Percentiles rank a stretch among this genome's conserved stretches.
phyloP scores from a whole-genome alignment of 139 green algal genomes.

The Monoraphidium neglectum region DNA sequence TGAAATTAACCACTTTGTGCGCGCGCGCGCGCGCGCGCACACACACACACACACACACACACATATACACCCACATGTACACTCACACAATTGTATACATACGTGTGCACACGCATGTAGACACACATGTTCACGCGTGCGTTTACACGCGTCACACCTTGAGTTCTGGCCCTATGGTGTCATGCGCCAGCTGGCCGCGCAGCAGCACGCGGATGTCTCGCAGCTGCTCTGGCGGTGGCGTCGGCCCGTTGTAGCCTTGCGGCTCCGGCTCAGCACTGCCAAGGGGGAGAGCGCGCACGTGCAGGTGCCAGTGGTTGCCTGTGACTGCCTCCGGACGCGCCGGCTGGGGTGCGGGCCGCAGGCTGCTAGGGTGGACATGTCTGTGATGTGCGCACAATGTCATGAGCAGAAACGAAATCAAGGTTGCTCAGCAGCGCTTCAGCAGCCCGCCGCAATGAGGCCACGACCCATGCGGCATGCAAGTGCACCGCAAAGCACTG shows the following conservation, averaged over 20 bases:
- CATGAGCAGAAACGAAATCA: too few species aligned
- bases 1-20: background rate
- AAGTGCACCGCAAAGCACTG: too few species aligned
- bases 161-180: conserved; percentile 51
- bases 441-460: too few species aligned
- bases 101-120: background rate
- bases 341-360: background rate
- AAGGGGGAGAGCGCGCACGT: background rate
- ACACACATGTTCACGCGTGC: background rate
- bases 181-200: conserved; percentile 40
- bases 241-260: conserved; percentile 1
- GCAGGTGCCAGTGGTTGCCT: conserved; percentile 16
- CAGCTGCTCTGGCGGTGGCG: conserved; percentile 23
- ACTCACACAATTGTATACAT: background rate
- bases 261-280: background rate
- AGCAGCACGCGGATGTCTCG: conserved; percentile 47
- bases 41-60: background rate
- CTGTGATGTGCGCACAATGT: too few species aligned
- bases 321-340: too few species aligned
- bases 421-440: too few species aligned
- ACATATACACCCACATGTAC: background rate
- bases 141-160: conserved; percentile 8
- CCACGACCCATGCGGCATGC: too few species aligned
- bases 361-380: conserved; percentile 7
- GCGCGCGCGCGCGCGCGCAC: background rate